Conservation (phyloP, 345 rosid genomes). For the Moricandia moricandioides region DNA sequence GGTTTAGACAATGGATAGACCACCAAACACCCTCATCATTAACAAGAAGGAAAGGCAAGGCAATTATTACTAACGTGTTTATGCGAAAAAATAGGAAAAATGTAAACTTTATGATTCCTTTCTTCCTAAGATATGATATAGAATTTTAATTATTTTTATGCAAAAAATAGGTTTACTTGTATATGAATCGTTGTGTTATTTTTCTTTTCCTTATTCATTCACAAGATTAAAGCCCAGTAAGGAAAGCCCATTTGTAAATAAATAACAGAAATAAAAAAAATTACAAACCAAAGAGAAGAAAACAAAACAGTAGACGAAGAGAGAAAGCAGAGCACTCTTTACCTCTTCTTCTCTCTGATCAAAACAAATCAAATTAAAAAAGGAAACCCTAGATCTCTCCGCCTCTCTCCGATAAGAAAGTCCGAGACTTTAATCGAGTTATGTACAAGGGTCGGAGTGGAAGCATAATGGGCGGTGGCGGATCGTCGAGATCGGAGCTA, state of each 20-base stretch:
- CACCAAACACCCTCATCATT: slow-evolving; percentile 29
- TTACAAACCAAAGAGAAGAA: slow-evolving; percentile 19
- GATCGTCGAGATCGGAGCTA: slow-evolving; percentile 74
- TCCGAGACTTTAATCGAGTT: slow-evolving; percentile 26
- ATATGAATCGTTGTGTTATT: background rate
- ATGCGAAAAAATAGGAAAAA: background rate
- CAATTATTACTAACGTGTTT: slow-evolving; percentile 24
- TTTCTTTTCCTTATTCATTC: background rate
- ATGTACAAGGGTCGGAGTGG: slow-evolving; percentile 76
- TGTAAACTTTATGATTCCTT: slow-evolving; percentile 23
- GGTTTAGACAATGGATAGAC: slow-evolving; percentile 17
- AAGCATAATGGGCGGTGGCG: slow-evolving; percentile 61
- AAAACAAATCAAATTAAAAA: background rate
- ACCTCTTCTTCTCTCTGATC: slow-evolving; percentile 29
- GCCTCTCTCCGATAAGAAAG: slow-evolving; percentile 29
- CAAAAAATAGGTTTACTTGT: background rate
- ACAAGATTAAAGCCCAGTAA: slow-evolving; percentile 17
- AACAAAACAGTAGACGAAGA: slow-evolving; percentile 23
- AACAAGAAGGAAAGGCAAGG: slow-evolving; percentile 17
- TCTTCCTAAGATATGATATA: slow-evolving; percentile 19
- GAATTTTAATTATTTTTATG: background rate
- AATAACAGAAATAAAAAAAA: background rate
- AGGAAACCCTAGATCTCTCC: slow-evolving; percentile 43
- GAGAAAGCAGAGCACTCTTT: slow-evolving; percentile 20
- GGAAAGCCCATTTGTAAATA: slow-evolving; percentile 12